Evolutionary conservation across 1,139 yeast genomes (phyloP).

Genomic region (Suhomyces ambrosiae): DNA sequence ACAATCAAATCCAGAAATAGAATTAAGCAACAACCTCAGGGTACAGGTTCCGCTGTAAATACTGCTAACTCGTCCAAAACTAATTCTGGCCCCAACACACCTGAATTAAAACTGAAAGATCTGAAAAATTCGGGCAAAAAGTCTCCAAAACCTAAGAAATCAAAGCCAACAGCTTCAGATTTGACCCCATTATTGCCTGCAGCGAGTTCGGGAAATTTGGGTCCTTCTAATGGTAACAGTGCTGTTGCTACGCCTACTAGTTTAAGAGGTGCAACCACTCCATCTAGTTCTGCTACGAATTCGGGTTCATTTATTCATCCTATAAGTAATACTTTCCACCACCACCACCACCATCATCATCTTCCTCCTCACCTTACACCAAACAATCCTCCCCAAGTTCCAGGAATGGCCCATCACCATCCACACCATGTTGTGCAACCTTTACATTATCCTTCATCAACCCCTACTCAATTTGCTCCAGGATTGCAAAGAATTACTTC

Average conservation of each 20-base stretch:
- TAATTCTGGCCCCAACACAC: conserved; percentile 45
- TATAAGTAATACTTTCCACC: conserved; percentile 17
- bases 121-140: conserved; percentile 25
- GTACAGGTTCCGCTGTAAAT: conserved; percentile 11
- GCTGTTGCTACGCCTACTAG: conserved; percentile 8
- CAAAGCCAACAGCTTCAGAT: conserved; percentile 18
- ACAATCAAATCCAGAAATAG: conserved; percentile 89
- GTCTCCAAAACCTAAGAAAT: conserved; percentile 37
- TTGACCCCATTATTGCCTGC: conserved; percentile 39
- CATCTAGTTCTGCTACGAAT: conserved; percentile 9
- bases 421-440: conserved; percentile 49
- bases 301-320: conserved; percentile 15
- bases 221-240: conserved; percentile 13
- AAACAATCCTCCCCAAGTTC: conserved; percentile 15
- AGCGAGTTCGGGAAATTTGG: conserved; percentile 7
- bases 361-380: conserved; percentile 25
- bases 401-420: conserved; percentile 13
- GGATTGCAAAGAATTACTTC: conserved; percentile 65
- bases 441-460: conserved; percentile 65
- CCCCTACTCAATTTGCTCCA: conserved; percentile 72
- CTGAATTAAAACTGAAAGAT: conserved; percentile 48
- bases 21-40: conserved; percentile 49
- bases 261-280: conserved; percentile 9
- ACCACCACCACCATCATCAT: conserved; percentile 27
- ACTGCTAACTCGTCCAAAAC: conserved; percentile 24